phyloP scores from a whole-genome alignment of 2,329 filamentous ascomycete species.

The Hymenoscyphus fructigenus region DNA sequence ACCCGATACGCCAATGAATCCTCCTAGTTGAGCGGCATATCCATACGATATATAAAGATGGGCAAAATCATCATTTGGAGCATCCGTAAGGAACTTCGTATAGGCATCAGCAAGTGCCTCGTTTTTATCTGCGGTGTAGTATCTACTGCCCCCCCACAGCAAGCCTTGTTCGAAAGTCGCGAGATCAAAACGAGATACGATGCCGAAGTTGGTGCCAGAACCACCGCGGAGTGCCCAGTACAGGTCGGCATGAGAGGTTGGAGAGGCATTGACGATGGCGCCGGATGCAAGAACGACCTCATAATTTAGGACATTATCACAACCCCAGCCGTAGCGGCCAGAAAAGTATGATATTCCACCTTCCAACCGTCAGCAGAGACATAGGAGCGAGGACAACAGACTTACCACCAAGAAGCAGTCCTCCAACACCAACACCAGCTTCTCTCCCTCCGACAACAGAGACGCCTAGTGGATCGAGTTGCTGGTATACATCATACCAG shows the following conservation, averaged over 20 bases:
- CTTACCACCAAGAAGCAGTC: slow-evolving; percentile 25
- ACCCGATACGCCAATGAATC: slow-evolving; percentile 15
- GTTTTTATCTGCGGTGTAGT: slow-evolving; percentile 15
- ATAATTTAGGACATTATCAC: slow-evolving; percentile 48
- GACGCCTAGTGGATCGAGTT: slow-evolving; percentile 30
- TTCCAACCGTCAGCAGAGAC: slow-evolving; percentile 29
- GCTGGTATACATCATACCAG: slow-evolving; percentile 41
- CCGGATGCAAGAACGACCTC: slow-evolving; percentile 54
- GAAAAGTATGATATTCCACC: slow-evolving; percentile 31
- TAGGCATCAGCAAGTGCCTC: slow-evolving; percentile 17
- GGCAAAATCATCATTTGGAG: slow-evolving; percentile 22
- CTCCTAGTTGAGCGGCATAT: slow-evolving; percentile 17
- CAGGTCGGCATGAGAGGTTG: background rate
- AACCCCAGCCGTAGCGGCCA: slow-evolving; percentile 46
- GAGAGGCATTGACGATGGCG: slow-evolving; percentile 45
- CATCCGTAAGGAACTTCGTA: slow-evolving; percentile 20
- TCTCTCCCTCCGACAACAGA: slow-evolving; percentile 40
- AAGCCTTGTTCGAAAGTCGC: slow-evolving; percentile 36
- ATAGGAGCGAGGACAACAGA: slow-evolving; percentile 18
- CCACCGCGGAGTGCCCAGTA: slow-evolving; percentile 34
- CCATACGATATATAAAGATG: slow-evolving; percentile 23
- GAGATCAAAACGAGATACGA: slow-evolving; percentile 44
- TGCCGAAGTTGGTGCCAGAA: slow-evolving; percentile 37
- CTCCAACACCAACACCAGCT: slow-evolving; percentile 22
- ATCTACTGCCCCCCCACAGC: slow-evolving; percentile 25